Evolutionary conservation across 78 protist species (phyloP).

Genomic region (Bodo saltans): DNA sequence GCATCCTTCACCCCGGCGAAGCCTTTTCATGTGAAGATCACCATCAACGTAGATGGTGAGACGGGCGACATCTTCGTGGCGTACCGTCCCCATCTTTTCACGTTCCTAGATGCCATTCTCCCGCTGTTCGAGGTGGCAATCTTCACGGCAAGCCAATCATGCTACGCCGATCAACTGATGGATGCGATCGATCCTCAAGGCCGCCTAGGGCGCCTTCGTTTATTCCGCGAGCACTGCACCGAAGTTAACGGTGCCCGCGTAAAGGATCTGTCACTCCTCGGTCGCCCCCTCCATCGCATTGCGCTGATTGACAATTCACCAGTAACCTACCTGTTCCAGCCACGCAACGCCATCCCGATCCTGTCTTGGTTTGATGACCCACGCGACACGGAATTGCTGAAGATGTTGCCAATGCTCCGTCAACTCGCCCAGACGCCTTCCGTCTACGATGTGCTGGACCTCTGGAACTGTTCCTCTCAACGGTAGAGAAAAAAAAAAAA

Average conservation of each 20-base stretch:
- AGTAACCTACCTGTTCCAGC: conserved; percentile 46
- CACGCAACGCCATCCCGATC: conserved; percentile 78
- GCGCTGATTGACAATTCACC: conserved; percentile 52
- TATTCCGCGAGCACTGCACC: conserved; percentile 78
- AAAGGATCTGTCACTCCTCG: conserved; percentile 45
- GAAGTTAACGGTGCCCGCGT: conserved; percentile 28
- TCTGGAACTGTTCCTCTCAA: too few species aligned
- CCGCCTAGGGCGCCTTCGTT: conserved; percentile 46
- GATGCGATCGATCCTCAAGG: conserved; percentile 64
- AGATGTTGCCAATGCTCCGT: conserved; percentile 59
- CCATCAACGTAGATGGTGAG: too few species aligned
- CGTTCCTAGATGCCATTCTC: conserved; percentile 56
- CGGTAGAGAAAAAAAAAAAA: background rate
- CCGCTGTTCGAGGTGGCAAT: conserved; percentile 77
- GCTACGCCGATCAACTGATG: conserved; percentile 87
- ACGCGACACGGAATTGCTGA: conserved; percentile 64
- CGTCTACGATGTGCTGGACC: conserved; percentile 19
- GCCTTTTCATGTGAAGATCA: too few species aligned
- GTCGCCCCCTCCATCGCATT: conserved; percentile 30
- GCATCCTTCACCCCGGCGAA: conserved; percentile 57
- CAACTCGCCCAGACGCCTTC: conserved; percentile 4
- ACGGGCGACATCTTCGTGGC: conserved; percentile 62
- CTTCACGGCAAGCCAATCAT: conserved; percentile 81
- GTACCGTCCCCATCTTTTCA: conserved; percentile 80
- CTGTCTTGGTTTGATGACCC: conserved; percentile 72